These are phyloP conservation scores for Stachybotrys echinatus DNA, from an alignment of 2,329 filamentous ascomycete genomes.

Conservation along the genomic window DNA sequence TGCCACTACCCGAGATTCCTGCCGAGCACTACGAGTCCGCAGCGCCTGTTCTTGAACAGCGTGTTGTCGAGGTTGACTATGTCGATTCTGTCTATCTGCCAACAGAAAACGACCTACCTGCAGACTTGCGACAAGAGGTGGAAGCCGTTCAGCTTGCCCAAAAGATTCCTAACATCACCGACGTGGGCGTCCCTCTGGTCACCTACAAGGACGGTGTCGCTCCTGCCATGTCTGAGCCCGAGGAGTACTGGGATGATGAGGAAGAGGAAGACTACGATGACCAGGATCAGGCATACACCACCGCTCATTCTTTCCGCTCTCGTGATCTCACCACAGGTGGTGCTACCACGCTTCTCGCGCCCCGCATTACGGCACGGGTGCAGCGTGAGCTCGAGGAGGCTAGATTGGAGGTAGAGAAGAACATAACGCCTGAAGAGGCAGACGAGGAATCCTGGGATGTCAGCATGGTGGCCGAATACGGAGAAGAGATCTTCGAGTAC, in stretches of 20 bases:
- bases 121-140: constrained; percentile 16
- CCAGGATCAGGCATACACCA: constrained; percentile 64
- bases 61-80: constrained; percentile 11
- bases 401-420: constrained; percentile 63
- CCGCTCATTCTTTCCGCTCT: constrained; percentile 69
- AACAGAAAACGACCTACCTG: constrained; percentile 16
- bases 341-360: constrained; percentile 59
- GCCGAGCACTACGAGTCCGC: neutral
- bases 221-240: constrained; percentile 35
- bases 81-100: constrained; percentile 19
- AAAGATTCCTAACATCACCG: constrained; percentile 23
- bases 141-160: constrained; percentile 14
- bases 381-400: constrained; percentile 66
- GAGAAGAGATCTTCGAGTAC: constrained; percentile 91
- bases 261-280: constrained; percentile 65
- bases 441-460: constrained; percentile 91
- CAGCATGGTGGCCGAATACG: constrained; percentile 96
- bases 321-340: constrained; percentile 54
- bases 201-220: constrained; percentile 16
- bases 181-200: constrained; percentile 17
- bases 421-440: constrained; percentile 65
- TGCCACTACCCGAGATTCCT: neutral
- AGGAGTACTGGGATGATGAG: constrained; percentile 76
- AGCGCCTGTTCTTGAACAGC: neutral
- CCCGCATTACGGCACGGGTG: constrained; percentile 63